Base-by-base conservation (phyloP, 768 basidiomycete species). In the Boletus insuetus region DNA sequence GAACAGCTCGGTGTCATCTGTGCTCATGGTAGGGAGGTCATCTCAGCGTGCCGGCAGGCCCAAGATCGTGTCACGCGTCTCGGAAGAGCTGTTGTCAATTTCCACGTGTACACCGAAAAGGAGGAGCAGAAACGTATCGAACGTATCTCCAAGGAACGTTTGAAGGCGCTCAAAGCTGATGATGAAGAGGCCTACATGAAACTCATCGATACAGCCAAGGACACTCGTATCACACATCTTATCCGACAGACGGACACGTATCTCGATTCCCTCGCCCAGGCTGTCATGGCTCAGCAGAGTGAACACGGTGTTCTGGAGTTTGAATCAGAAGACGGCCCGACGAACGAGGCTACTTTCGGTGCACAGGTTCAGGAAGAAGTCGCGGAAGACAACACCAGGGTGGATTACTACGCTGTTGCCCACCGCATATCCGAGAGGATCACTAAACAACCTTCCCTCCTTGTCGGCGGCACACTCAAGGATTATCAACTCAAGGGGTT, bases 181-280 rank as follows among this genome's bases (percentile, higher is more conserved):
- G 96, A 99, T 76, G 97, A 99, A 77, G 97, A 98, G 74, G 95
- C 93, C n/a, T 99, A 99, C 73, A 88, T 98, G 84, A 94, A 94
- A 69, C 89, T 99, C 65, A 92, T 99, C 65, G 97, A 98, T 71
- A 97, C 95, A 17, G 96, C 96, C 54, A 99, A 99, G 72, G 97
- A 99, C 66, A 98, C 96, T 11, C 89, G 97, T 73, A 98, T 99
- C 74, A 97, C 95, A 0, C 97, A 98, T 73, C 78, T 98, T 26
- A 78, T 99, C 53, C 80, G 88, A 43, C 96, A 98, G 75, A 99
- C 97, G 10, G 96, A 99, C 64, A 64, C 85, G 0, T 99, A 94
- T 74, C 86, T 99, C 63, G 96, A 98, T 68, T 93, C 91, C 9
- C 85, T 99, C 24, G 91, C 96, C 2, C 89, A 94, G 55, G 94